Evolutionary conservation across 495 filamentous ascomycete species (phyloP).

Genomic region (Mycothermus thermophilus): DNA sequence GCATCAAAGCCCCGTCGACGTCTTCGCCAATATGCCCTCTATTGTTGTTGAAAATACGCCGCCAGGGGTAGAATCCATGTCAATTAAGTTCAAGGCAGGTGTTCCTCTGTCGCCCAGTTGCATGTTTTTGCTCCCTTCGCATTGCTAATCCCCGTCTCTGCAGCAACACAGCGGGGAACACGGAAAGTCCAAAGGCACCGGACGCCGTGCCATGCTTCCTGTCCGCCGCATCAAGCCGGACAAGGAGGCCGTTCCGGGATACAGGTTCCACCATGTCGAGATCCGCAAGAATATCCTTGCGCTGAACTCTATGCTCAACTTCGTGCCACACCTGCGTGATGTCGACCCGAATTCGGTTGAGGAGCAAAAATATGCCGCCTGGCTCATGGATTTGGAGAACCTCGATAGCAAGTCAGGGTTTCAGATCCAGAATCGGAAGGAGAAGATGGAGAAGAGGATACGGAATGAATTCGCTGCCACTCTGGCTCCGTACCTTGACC

Average conservation of each 20-base stretch:
- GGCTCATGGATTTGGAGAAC: constrained; percentile 34
- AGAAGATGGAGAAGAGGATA: constrained; percentile 26
- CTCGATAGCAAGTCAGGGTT: constrained; percentile 36
- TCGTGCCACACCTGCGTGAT: constrained; percentile 35
- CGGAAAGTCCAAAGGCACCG: constrained; percentile 24
- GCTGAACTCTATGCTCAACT: constrained; percentile 35
- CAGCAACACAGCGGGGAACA: constrained; percentile 22
- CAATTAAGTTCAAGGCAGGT: constrained; percentile 29
- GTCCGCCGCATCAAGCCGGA: constrained; percentile 28
- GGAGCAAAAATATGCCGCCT: constrained; percentile 30
- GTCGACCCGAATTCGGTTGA: constrained; percentile 28
- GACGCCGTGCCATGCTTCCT: constrained; percentile 18
- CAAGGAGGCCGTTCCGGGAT: constrained; percentile 26
- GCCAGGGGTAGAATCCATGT: constrained; percentile 13
- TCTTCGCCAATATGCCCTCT: constrained; percentile 27
- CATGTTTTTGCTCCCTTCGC: background rate
- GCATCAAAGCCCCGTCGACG: constrained; percentile 24
- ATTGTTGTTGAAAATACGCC: constrained; percentile 4
- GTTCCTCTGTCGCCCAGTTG: background rate
- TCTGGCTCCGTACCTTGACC: constrained; percentile 30
- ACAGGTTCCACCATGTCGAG: constrained; percentile 36
- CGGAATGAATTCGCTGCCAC: constrained; percentile 30
- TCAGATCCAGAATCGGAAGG: constrained; percentile 25
- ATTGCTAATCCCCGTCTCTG: constrained; percentile 5
- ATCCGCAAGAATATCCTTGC: constrained; percentile 36